A percentile compares a stretch with the other conserved stretches of the same genome.
Evolutionary conservation across 352 stramenopile genomes (phyloP).

Genomic region (Blastocystis sp.): DNA sequence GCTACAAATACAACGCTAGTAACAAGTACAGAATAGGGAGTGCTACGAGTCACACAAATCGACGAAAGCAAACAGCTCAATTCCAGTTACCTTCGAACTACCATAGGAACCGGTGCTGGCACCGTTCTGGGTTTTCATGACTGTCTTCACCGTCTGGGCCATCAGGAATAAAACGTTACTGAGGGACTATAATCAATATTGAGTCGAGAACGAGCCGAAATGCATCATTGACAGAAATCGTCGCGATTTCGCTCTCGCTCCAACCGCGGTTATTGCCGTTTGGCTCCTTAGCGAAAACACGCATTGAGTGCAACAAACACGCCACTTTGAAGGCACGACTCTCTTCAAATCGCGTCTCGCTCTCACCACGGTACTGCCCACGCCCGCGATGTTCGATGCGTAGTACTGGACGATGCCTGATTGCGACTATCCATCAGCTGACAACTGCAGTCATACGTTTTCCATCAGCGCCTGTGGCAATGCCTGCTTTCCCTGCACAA

Average conservation of each 20-base stretch:
- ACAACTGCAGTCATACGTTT: background rate
- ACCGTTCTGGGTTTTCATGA: constrained; percentile 55
- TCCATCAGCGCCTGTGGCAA: background rate
- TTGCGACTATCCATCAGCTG: background rate
- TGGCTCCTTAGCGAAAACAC: background rate
- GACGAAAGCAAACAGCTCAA: constrained; percentile 27
- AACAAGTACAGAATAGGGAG: constrained; percentile 61
- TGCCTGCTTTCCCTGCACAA: background rate
- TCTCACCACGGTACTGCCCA: background rate
- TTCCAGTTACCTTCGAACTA: constrained; percentile 35
- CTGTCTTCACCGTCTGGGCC: constrained; percentile 45
- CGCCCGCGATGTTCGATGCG: background rate
- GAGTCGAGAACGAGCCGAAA: constrained; percentile 28
- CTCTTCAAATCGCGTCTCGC: constrained; percentile 1
- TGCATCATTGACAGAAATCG: constrained; percentile 60
- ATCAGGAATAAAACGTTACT: constrained; percentile 1
- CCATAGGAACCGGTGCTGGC: constrained; percentile 31
- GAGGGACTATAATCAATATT: background rate
- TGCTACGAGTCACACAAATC: constrained; percentile 34
- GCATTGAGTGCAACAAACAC: background rate
- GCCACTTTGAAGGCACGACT: background rate
- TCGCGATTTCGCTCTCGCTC: background rate
- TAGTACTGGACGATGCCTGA: background rate
- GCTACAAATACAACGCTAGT: constrained; percentile 66
- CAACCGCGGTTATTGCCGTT: background rate